phyloP scores from a whole-genome alignment of 2,329 filamentous ascomycete genomes.

The Penicillium concentricum region DNA sequence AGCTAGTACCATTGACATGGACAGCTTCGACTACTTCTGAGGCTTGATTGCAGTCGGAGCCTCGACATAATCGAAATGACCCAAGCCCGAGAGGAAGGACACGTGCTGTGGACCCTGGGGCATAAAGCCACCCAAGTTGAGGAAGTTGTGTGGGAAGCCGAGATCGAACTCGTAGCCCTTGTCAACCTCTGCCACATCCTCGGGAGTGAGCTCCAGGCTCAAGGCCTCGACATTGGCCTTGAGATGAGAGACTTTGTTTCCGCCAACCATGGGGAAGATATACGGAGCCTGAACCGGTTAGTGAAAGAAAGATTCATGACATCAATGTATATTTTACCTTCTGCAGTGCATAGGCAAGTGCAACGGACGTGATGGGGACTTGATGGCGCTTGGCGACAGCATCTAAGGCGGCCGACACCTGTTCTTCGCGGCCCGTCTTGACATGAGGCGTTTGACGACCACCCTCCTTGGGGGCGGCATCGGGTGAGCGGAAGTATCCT shows the following conservation, averaged over 20 bases:
- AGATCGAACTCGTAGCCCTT: slow-evolving; percentile 51
- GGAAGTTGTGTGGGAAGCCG: slow-evolving; percentile 53
- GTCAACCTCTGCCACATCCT: slow-evolving; percentile 57
- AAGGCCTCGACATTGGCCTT: slow-evolving; percentile 56
- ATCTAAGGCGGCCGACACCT: slow-evolving; percentile 19
- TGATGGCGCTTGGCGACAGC: slow-evolving; percentile 7
- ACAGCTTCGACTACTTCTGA: neutral
- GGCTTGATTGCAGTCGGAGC: neutral
- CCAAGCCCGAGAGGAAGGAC: neutral
- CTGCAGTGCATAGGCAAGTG: slow-evolving; percentile 52
- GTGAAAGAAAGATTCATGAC: too few relatives aligned
- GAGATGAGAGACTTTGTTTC: slow-evolving; percentile 52
- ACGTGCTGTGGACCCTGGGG: neutral
- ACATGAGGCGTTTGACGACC: slow-evolving; percentile 5
- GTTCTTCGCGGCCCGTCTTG: slow-evolving; percentile 11
- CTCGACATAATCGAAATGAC: neutral
- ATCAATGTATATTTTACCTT: slow-evolving; percentile 32
- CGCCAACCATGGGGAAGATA: slow-evolving; percentile 55
- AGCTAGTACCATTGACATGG: neutral
- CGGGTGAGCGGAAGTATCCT: neutral
- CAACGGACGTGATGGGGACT: slow-evolving; percentile 19
- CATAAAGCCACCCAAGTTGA: neutral
- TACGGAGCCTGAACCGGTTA: slow-evolving; percentile 36
- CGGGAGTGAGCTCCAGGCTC: slow-evolving; percentile 48
- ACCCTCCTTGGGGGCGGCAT: neutral